Base-by-base conservation (phyloP, 202 grass and related monocot species). In the Panicum hallii region DNA sequence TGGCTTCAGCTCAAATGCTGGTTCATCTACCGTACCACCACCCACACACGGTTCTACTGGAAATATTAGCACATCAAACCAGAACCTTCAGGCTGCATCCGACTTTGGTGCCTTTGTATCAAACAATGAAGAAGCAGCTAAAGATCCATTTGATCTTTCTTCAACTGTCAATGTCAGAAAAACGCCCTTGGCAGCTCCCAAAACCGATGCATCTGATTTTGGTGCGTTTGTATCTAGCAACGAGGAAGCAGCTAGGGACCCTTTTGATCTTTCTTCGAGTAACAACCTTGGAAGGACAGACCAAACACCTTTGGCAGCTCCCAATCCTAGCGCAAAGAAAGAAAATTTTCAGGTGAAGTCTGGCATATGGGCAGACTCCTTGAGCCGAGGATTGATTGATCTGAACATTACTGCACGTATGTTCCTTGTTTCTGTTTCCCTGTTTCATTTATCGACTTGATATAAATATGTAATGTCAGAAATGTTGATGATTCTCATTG, bases 291-390 rank as follows among this genome's bases (percentile, higher is more conserved):
- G 78, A 63, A 91, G 8, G 72, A 28, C 84, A 77, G 75, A 45
- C 2, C 87, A 84, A 71, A 79, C 77, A 17, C 74, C 79, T 54
- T 34, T 68, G 41, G 40, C 86, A 70, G 72, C 83, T 79, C 41
- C 84, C 69, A 90, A 82, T 60, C 48, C 87, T 46, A 49, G 62
- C 46, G 12, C 43, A 22, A 90, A 81, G 74, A 99, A 96, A 78
- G 91, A 90, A 48, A 91, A 87, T 58, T 90, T 94, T 74, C 93
- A 99, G 82, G 92, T 99, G 62, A 99, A 99, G 76, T 97, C 93
- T 91, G 94, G 97, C 45, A 94, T 99, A 87, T 99, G 97, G 97
- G 90, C 93, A 45, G 97, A 99, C 82, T 97, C 93, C 41, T 84
- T 99, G 77, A 99, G 92, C 72, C 90, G 90, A 83, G 97, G 97